Evolutionary conservation across 2,329 filamentous ascomycete species (phyloP).

Genomic region (Catunica adiposa): DNA sequence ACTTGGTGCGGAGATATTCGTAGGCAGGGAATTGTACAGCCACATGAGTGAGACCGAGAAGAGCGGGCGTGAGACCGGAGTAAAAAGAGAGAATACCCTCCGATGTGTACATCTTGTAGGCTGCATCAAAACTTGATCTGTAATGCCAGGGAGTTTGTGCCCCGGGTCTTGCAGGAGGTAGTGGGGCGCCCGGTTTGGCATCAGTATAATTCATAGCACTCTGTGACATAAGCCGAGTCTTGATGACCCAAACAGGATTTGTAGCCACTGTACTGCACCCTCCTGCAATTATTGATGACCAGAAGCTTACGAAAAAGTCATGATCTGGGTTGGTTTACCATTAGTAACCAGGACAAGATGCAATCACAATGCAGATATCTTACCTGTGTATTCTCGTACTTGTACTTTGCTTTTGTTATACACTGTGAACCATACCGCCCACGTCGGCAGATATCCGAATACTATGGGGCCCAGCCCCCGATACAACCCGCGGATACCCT

Average conservation of each 20-base stretch:
- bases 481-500: conserved; percentile 82
- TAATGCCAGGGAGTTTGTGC: conserved; percentile 77
- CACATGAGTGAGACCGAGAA: conserved; percentile 84
- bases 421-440: conserved; percentile 95
- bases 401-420: conserved; percentile 78
- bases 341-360: not conserved
- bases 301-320: conserved; percentile 51
- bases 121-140: conserved; percentile 73
- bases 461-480: conserved; percentile 87
- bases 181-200: conserved; percentile 19
- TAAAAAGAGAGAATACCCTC: conserved; percentile 89
- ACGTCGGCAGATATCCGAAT: conserved; percentile 87
- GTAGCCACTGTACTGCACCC: conserved; percentile 86
- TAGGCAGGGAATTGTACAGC: conserved; percentile 96
- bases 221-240: conserved; percentile 95
- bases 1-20: conserved; percentile 77
- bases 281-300: conserved; percentile 79
- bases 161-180: conserved; percentile 36
- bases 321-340: conserved; percentile 10
- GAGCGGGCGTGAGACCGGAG: conserved; percentile 78
- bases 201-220: conserved; percentile 30
- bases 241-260: conserved; percentile 99
- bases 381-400: conserved; percentile 51
- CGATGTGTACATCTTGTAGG: conserved; percentile 83
- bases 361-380: conserved; percentile 9